Evolutionary conservation across 768 basidiomycete species (phyloP), one percentile per base, ranked within the genome.

Genomic region (Tylopilus plumbeoviolaceoides): DNA sequence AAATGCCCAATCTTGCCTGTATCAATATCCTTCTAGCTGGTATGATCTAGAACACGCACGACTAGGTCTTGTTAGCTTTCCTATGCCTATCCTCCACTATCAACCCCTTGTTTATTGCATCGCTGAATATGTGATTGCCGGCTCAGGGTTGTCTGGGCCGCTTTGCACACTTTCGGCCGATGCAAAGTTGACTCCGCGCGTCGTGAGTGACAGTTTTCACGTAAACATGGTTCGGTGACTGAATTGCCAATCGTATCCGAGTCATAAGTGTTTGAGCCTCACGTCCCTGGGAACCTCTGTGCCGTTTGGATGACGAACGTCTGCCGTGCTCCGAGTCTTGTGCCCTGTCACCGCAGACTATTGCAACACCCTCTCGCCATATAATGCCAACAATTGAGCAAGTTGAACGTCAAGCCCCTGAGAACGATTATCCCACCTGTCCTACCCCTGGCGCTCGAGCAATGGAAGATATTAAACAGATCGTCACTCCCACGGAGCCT

Each of bases 361-460:
- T 14, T 48, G 3, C 27, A 23, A n/a, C 2, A 11, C 30, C 10
- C 30, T 30, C 10, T 11, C 10, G 10, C 30, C 10, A 30, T 11
- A 30, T 11, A 30, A 11, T 46, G 40, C 23, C 11, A 39, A 20
- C 40, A 31, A 4, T 41, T 21, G 40, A 48, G 27, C 49, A 5
- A 39, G 31, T 33, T 27, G 47, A 56, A 28, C 28, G 23, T 31
- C 50, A 60, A 60, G 40, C 20, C 8, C 30, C 30, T 9, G 20
- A 14, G 12, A 18, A 20, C 9, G 20, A 5, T 33, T 12, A 30
- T 52, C 15, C 27, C 23, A 23, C 23, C 9, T 31, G 38, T 38
- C 39, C 23, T 15, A 6, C n/a, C 5, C 11, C 18, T 42, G 20
- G 38, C 4, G 5, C 38, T 18, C 42, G 12, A 25, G 43, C 21